These are phyloP conservation scores for Candida xiaguanensis DNA, from an alignment of 805 yeast species.

Conservation along the genomic window DNA sequence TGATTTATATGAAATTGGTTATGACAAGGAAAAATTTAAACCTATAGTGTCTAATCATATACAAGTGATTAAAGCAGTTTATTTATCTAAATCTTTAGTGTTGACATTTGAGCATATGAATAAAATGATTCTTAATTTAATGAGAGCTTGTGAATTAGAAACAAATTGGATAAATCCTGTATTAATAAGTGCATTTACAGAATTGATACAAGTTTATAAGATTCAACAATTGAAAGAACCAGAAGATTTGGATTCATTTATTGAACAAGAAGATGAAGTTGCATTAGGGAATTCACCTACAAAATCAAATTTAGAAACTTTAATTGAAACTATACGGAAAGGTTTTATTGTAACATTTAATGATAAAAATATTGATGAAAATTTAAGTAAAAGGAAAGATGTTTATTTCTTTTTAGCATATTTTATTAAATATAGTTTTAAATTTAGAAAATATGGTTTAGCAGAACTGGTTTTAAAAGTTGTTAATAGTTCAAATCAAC, in stretches of 20 bases:
- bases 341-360: slow-evolving; percentile 75
- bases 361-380: slow-evolving; percentile 59
- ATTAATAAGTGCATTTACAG: slow-evolving; percentile 37
- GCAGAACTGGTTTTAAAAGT: slow-evolving; percentile 75
- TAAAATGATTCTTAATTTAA: slow-evolving; percentile 43
- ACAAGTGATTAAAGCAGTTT: slow-evolving; percentile 31
- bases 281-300: slow-evolving; percentile 13
- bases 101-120: slow-evolving; percentile 31
- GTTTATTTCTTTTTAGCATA: slow-evolving; percentile 69
- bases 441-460: slow-evolving; percentile 62
- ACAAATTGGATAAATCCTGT: slow-evolving; percentile 50
- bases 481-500: slow-evolving; percentile 47
- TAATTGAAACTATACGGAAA: slow-evolving; percentile 64
- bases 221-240: slow-evolving; percentile 30
- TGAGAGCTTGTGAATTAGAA: slow-evolving; percentile 51
- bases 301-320: slow-evolving; percentile 40
- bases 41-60: slow-evolving; percentile 31
- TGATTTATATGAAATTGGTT: slow-evolving; percentile 28
- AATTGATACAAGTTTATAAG: slow-evolving; percentile 37
- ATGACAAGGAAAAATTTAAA: slow-evolving; percentile 31
- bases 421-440: slow-evolving; percentile 66
- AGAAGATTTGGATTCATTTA: slow-evolving; percentile 16
- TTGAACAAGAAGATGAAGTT: slow-evolving; percentile 17
- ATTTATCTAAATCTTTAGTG: slow-evolving; percentile 29
- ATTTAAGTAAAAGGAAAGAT: slow-evolving; percentile 52